Evolutionary conservation across 2,329 filamentous ascomycete genomes (phyloP), one percentile per base, ranked within the genome.

Genomic region (Gnomoniopsis sp.): DNA sequence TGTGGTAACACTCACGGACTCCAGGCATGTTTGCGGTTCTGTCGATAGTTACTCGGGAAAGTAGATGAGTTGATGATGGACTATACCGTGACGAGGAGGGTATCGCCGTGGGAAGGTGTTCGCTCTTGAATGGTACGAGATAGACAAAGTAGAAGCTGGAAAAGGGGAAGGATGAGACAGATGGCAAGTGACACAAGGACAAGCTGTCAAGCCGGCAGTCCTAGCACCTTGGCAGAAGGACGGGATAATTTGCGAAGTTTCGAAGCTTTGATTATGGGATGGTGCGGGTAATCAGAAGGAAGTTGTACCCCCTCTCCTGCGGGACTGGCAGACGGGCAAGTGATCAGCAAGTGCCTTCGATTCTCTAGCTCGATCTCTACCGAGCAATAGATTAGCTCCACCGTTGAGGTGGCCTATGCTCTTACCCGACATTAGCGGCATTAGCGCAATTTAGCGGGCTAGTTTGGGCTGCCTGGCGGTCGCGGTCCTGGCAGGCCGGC

Each of bases 1-100:
- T n/a, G 14, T 11, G 19, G 61, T 57, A 55, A 33, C 50, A 79
- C 78, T 73, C 72, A 82, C 80, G 79, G 70, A 82, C 74, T 65
- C 79, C 79, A 70, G 76, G 75, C 80, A 83, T 83, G 49, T 63
- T 80, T 70, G 64, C 67, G 67, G 66, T 60, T 23, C 4, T 56
- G 34, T 21, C 41, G 41, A 6, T 48, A 10, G 44, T 12, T 41
- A 43, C 15, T 50, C 22, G 48, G 43, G 43, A 43, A 22, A 49
- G 4, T 17, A 15, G 34, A 49, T 23, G 17, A n/a, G 36, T 36
- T 56, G 46, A 19, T 55, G 43, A 49, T 11, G 34, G 34, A 14
- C 50, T 19, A 15, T 34, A 43, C 43, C 19, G 19, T 49, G 34
- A 33, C 7, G 21, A 30, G 4, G 7, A 33, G 22, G 19, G 6